A percentile compares a stretch with the other conserved stretches of the same genome.
These are phyloP conservation scores for Metarhizium humberi DNA, from an alignment of 2,329 filamentous ascomycete species.

Conservation along the genomic window DNA sequence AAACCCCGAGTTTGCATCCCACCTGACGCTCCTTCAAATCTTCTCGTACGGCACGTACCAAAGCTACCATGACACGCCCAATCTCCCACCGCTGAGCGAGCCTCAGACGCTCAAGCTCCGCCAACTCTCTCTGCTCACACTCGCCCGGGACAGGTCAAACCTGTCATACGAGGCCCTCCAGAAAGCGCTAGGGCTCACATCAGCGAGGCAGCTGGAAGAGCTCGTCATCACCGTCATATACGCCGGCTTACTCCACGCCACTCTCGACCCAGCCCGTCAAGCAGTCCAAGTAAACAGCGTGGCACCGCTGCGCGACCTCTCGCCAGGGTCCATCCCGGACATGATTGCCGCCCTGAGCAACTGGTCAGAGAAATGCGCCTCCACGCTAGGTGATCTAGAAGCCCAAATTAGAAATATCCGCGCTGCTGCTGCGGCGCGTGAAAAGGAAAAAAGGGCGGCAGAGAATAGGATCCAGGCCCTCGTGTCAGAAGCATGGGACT, in stretches of 20 bases:
- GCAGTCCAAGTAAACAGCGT: conserved; percentile 71
- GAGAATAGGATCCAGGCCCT: conserved; percentile 39
- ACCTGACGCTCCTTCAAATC: conserved; percentile 69
- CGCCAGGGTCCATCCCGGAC: conserved; percentile 58
- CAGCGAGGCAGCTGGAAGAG: conserved; percentile 65
- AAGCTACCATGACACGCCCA: conserved; percentile 47
- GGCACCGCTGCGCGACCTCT: conserved; percentile 77
- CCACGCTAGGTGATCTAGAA: conserved; percentile 67
- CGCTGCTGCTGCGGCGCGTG: conserved; percentile 42
- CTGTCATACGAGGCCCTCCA: conserved; percentile 68
- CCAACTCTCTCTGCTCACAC: conserved; percentile 78
- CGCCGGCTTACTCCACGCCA: conserved; percentile 69
- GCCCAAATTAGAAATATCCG: conserved; percentile 62
- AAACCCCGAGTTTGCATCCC: conserved; percentile 46
- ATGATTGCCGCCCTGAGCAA: conserved; percentile 60
- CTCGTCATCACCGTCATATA: conserved; percentile 85
- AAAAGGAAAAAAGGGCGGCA: conserved; percentile 38
- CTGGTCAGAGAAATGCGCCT: conserved; percentile 73
- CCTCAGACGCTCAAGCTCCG: conserved; percentile 77
- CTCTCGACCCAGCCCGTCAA: conserved; percentile 69
- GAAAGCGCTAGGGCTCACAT: conserved; percentile 54
- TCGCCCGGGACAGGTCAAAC: conserved; percentile 57
- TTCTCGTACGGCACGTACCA: conserved; percentile 90
- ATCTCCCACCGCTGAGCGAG: conserved; percentile 61
- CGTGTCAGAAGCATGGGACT: conserved; percentile 35